Evolutionary conservation across 2,329 filamentous ascomycete species (phyloP).

Genomic region (Tolypocladium capitatum): DNA sequence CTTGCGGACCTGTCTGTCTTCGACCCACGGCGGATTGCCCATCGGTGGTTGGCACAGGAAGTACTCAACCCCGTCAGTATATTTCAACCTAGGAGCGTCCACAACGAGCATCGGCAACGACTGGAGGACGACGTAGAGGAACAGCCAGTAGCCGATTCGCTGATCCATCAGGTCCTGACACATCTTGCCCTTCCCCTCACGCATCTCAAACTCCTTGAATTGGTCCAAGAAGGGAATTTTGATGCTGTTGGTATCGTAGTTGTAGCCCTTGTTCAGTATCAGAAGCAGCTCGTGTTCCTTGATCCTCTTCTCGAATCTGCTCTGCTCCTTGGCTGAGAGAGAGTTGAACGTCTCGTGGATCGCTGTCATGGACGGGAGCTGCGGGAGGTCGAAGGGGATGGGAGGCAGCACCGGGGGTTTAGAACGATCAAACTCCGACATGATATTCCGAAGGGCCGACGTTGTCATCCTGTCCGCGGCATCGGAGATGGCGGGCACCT

Average conservation of each 20-base stretch:
- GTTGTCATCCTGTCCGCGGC: slow-evolving; percentile 47
- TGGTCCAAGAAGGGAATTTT: slow-evolving; percentile 51
- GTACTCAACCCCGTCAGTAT: slow-evolving; percentile 63
- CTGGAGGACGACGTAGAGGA: slow-evolving; percentile 67
- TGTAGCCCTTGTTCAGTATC: slow-evolving; percentile 70
- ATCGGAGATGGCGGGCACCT: slow-evolving; percentile 41
- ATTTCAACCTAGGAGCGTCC: slow-evolving; percentile 57
- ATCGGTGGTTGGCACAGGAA: slow-evolving; percentile 68
- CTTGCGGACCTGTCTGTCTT: slow-evolving; percentile 48
- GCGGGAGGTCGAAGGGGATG: slow-evolving; percentile 78
- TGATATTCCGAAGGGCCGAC: slow-evolving; percentile 61
- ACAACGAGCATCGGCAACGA: slow-evolving; percentile 65
- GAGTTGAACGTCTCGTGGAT: slow-evolving; percentile 51
- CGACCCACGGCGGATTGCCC: slow-evolving; percentile 61
- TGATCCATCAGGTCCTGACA: slow-evolving; percentile 57
- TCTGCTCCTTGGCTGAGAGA: slow-evolving; percentile 59
- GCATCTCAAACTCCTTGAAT: slow-evolving; percentile 59
- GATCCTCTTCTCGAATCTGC: slow-evolving; percentile 57
- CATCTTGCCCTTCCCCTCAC: slow-evolving; percentile 50
- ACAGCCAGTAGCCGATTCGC: slow-evolving; percentile 67
- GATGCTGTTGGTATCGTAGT: slow-evolving; percentile 52
- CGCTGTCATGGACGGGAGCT: slow-evolving; percentile 55
- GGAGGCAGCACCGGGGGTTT: slow-evolving; percentile 83
- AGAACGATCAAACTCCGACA: slow-evolving; percentile 80
- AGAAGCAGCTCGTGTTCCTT: slow-evolving; percentile 67